These are phyloP conservation scores for Xylariaceae sp. DNA, from an alignment of 2,329 filamentous ascomycete genomes.

Conservation along the genomic window DNA sequence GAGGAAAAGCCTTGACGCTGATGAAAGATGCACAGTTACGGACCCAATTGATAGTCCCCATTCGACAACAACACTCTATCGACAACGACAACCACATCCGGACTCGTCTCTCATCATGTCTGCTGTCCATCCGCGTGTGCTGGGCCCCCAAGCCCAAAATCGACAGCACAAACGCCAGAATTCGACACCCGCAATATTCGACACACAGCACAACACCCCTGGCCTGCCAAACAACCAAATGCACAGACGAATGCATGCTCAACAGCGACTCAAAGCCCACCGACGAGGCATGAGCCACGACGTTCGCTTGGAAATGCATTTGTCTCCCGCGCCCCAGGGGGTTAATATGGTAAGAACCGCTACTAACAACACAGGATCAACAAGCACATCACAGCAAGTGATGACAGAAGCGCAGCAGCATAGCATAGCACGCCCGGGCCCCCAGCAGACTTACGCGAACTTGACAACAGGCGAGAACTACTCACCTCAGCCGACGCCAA, in stretches of 20 bases:
- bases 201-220: conserved; percentile 65
- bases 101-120: conserved; percentile 66
- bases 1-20: background rate
- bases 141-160: conserved; percentile 69
- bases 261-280: conserved; percentile 49
- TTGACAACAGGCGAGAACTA: conserved; percentile 49
- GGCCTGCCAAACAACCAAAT: conserved; percentile 55
- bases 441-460: conserved; percentile 35
- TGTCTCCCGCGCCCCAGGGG: conserved; percentile 40
- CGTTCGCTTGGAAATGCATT: conserved; percentile 55
- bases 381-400: conserved; percentile 67
- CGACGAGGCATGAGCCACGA: conserved; percentile 84
- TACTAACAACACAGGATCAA: conserved; percentile 54
- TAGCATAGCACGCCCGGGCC: conserved; percentile 75
- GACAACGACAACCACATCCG: conserved; percentile 51
- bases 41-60: conserved; percentile 37
- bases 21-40: conserved; percentile 36
- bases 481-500: conserved; percentile 53
- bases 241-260: conserved; percentile 31
- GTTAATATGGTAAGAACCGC: conserved; percentile 49
- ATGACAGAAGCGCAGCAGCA: conserved; percentile 90
- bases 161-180: conserved; percentile 81
- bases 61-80: conserved; percentile 40
- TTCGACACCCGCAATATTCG: conserved; percentile 76
- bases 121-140: conserved; percentile 70